Conservation (phyloP, 805 yeast genomes). For the Candida bentonensis region DNA sequence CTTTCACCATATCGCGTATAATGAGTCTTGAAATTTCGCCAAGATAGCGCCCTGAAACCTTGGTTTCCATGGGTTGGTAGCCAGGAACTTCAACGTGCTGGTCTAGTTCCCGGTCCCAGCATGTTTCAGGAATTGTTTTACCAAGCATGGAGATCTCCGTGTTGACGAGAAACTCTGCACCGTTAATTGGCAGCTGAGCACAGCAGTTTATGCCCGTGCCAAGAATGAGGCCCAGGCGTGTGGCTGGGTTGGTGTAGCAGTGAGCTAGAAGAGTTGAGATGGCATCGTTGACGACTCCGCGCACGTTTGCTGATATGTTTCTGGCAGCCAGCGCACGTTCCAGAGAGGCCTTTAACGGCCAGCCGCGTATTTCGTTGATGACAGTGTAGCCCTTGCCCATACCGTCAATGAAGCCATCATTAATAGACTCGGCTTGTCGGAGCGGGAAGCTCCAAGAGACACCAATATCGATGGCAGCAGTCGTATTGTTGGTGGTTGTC, state of each 20-base stretch:
- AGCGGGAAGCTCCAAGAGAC: constrained; percentile 24
- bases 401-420: constrained; percentile 14
- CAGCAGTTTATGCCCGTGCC: constrained; percentile 86
- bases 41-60: constrained; percentile 78
- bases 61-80: constrained; percentile 74
- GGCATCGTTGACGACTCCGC: constrained; percentile 81
- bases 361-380: constrained; percentile 50
- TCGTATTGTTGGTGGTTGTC: constrained; percentile 2
- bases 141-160: constrained; percentile 93
- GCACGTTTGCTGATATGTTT: constrained; percentile 39
- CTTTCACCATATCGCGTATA: constrained; percentile 50
- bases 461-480: constrained; percentile 12
- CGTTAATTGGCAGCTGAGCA: constrained; percentile 54
- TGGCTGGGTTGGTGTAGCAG: constrained; percentile 39
- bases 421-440: constrained; percentile 10
- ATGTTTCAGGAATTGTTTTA: constrained; percentile 63
- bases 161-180: constrained; percentile 49
- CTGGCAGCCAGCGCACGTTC: constrained; percentile 42
- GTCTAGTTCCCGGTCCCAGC: constrained; percentile 62
- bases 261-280: constrained; percentile 75
- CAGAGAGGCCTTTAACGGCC: constrained; percentile 58
- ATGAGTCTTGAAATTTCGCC: constrained; percentile 73
- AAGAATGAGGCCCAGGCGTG: constrained; percentile 71
- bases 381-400: constrained; percentile 67
- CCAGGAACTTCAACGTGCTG: constrained; percentile 50